Evolutionary conservation across 179 eudicot species (phyloP).

Genomic region (Camellia oleifera): DNA sequence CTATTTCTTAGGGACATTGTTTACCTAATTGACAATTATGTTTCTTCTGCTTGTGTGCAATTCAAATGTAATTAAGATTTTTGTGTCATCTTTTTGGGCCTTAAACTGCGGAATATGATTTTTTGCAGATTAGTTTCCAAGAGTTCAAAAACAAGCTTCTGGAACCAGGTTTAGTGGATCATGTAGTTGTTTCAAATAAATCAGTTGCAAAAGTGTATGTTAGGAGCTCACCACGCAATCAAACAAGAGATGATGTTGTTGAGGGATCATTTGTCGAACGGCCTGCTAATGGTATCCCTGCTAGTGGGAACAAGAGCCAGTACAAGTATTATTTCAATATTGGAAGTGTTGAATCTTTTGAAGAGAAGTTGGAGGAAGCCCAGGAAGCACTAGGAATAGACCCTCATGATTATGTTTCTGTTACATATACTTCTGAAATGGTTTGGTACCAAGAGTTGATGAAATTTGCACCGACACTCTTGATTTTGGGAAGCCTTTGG

Average conservation of each 20-base stretch:
- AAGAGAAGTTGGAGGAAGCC: slow-evolving; percentile 63
- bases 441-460: slow-evolving; percentile 56
- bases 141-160: slow-evolving; percentile 85
- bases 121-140: slow-evolving; percentile 84
- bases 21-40: not conserved
- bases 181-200: slow-evolving; percentile 63
- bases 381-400: slow-evolving; percentile 53
- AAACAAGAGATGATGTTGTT: slow-evolving; percentile 28
- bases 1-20: not conserved
- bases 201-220: slow-evolving; percentile 86
- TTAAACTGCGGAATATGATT: not conserved
- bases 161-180: slow-evolving; percentile 88
- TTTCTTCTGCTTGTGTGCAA: not conserved
- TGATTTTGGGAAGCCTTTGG: slow-evolving; percentile 47
- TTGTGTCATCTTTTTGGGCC: not conserved
- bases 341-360: slow-evolving; percentile 64
- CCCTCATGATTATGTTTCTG: slow-evolving; percentile 54
- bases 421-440: slow-evolving; percentile 51
- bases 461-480: slow-evolving; percentile 48
- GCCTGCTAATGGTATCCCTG: slow-evolving; percentile 32
- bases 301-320: slow-evolving; percentile 42
- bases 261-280: slow-evolving; percentile 46
- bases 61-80: not conserved
- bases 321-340: slow-evolving; percentile 58
- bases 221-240: slow-evolving; percentile 48